Evolutionary conservation across 202 grass and related monocot species (phyloP).

Genomic region (Eragrostis tef): DNA sequence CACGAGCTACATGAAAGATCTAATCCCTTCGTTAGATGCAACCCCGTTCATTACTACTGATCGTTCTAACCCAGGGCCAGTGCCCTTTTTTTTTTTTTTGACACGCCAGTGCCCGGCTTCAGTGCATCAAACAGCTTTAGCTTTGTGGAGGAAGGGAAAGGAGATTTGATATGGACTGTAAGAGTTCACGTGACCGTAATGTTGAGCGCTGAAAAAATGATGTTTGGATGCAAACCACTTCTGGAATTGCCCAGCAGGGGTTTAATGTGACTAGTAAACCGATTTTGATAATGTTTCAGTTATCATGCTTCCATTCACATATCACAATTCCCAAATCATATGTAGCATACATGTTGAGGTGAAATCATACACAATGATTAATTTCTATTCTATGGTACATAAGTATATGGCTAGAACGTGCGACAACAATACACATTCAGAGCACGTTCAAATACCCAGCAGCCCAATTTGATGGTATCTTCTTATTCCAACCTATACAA

Average conservation of each 20-base stretch:
- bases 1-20: background rate
- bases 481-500: conserved; percentile 28
- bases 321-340: background rate
- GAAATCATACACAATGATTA: conserved; percentile 28
- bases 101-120: background rate
- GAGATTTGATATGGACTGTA: background rate
- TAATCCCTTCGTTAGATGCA: background rate
- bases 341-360: background rate
- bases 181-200: background rate
- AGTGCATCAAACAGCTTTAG: background rate
- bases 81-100: too few relatives aligned
- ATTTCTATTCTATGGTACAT: background rate
- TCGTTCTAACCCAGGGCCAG: background rate
- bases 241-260: background rate
- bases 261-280: background rate
- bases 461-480: background rate
- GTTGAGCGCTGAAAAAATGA: background rate
- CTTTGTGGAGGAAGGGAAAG: background rate
- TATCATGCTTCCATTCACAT: background rate
- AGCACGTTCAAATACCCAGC: background rate
- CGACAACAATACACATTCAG: background rate
- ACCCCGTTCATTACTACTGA: background rate
- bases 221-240: background rate
- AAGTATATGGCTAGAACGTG: background rate
- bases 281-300: background rate